Base-by-base conservation (phyloP, 2,329 filamentous ascomycete species). In the Leptographium wingfieldii region DNA sequence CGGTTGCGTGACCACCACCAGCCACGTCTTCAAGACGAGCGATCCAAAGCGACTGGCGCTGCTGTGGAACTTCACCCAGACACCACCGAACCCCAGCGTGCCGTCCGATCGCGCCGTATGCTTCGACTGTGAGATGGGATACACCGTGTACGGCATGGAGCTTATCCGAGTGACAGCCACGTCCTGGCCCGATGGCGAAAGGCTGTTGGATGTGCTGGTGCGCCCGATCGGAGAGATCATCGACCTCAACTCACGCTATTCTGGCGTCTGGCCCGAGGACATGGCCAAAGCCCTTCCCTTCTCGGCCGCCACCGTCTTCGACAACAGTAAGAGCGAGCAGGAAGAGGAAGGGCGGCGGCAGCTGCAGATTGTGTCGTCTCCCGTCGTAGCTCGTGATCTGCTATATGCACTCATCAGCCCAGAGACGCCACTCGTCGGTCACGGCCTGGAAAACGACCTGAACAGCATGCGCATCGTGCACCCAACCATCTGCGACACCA, bases 51-150 rank as follows among this genome's bases (percentile, higher is more conserved):
- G 91, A 27, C 77, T 99, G 31, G 90, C 91, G 0, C 76, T 85
- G 0, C 74, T 92, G 3, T 79, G 95, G 67, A 91, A 92, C 57
- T 99, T 95, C 70, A 80, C 83, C 60, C 73, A 82, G 63, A 97
- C 94, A 0, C 92, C 92, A 0, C 73, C 77, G 14, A 91, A 90
- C 65, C 70, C 75, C 1, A 67, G 73, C 2, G 77, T 75, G 1
- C 74, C 76, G 0, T 67, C 71, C 1, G 74, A 80, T 58, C 81
- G 81, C 43, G 89, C 87, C 2, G 84, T 97, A 12, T 87, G 85
- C 64, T 92, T 99, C 67, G 94, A 99, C 70, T 97, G 94, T 68
- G 94, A 99, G 70, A 99, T 99, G 94, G 90, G 89, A 5, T 97
- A 95, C 69, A 99, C 95, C 0, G 88, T 89, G 0, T 73, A 87